Base-by-base conservation (phyloP, 164 flowering plant genomes). In the Santalum album region DNA sequence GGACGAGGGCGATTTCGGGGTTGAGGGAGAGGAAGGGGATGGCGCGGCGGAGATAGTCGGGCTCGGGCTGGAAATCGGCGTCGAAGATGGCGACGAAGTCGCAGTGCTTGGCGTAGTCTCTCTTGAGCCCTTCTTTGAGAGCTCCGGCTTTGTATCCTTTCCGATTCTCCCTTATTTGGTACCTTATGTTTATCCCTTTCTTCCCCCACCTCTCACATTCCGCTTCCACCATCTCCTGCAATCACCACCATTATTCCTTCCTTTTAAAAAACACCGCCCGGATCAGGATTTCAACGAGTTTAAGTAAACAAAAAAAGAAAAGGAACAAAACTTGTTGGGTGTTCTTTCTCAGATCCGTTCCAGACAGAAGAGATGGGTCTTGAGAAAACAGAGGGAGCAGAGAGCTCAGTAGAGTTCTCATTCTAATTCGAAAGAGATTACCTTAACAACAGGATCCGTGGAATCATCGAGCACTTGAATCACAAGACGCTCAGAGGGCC, bases 91-190 rank as follows among this genome's bases (percentile, higher is more conserved):
- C 90, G 1, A 91, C 95, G 54, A 69, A 84, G 26, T 91, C 98
- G 62, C 98, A 91, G 23, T 83, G 77, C 36, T 84, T 81, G 1
- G 83, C 95, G 57, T 92, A 92, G 72, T 76, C 78, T 19, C 74
- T 76, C 62, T 84, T 92, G 49, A 92, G 63, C 0, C 98, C 98
- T 74, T 86, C 95, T 56, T 83, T 92, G 7, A 92, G 83, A 34
- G 98, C 96, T 6, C 98, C 98, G 0, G 98, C 89, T 63, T 92
- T 92, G 79, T 88, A 92, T 3, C 98, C 98, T 25, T 49, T 79
- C 63, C 98, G 66, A 54, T 65, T 80, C 29, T 81, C 91, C 59
- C 98, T 80, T 56, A 81, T 86, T 72, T 92, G 95, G 64, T 92
- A 88, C 61, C 52, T 67, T 19, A 89, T 76, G 69, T 88, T 83